Evolutionary conservation across 2,329 filamentous ascomycete genomes (phyloP).

Genomic region (Mycosphaerella sp.): DNA sequence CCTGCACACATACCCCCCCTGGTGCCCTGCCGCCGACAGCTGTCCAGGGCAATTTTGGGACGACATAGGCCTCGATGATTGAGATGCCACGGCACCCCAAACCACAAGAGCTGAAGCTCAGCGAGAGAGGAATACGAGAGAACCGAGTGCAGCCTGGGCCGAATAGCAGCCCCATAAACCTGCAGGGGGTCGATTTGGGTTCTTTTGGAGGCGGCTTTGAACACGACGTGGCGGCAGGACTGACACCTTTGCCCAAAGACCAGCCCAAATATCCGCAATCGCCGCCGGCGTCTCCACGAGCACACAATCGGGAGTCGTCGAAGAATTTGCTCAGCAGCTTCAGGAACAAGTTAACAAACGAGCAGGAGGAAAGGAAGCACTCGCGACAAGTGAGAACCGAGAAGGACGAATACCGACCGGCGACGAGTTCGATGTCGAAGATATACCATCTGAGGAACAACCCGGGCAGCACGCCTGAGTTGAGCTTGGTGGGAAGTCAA

Average conservation of each 20-base stretch:
- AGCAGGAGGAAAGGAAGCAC: slow-evolving; percentile 18
- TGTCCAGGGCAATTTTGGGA: slow-evolving; percentile 19
- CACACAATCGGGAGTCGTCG: slow-evolving; percentile 22
- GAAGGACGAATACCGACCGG: slow-evolving; percentile 28
- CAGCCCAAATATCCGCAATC: slow-evolving; percentile 25
- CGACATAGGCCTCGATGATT: slow-evolving; percentile 7
- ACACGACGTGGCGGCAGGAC: slow-evolving; percentile 22
- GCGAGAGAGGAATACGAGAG: slow-evolving; percentile 18
- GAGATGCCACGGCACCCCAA: slow-evolving; percentile 30
- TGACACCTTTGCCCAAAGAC: slow-evolving; percentile 19
- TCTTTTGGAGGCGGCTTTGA: slow-evolving; percentile 33
- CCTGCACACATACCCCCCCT: slow-evolving; percentile 13
- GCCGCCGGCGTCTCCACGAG: slow-evolving; percentile 29
- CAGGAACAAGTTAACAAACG: slow-evolving; percentile 20
- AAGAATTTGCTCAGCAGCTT: slow-evolving; percentile 28
- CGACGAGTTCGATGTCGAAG: slow-evolving; percentile 30
- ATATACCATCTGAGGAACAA: slow-evolving; percentile 39
- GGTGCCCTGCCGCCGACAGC: slow-evolving; percentile 20
- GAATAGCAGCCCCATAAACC: slow-evolving; percentile 32
- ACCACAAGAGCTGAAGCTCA: slow-evolving; percentile 30
- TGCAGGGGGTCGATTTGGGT: slow-evolving; percentile 34
- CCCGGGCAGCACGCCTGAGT: slow-evolving; percentile 45
- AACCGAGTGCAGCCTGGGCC: slow-evolving; percentile 18
- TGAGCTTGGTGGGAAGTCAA: slow-evolving; percentile 34
- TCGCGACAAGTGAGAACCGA: slow-evolving; percentile 24